Evolutionary conservation across 2,329 filamentous ascomycete genomes (phyloP).

Genomic region (Penicillium vulpinum): DNA sequence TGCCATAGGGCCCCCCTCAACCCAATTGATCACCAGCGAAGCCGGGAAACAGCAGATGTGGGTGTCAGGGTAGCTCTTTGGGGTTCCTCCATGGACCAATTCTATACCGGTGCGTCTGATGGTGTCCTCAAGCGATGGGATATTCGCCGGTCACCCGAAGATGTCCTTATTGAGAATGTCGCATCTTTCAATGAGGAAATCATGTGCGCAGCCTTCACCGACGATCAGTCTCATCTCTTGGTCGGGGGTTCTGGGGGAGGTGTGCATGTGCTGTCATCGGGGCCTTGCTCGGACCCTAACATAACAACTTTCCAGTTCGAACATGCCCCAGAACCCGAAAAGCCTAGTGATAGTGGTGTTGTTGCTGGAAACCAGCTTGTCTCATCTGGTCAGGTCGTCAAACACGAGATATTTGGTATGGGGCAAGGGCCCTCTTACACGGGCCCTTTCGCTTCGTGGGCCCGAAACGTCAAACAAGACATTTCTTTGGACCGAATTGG

Average conservation of each 20-base stretch:
- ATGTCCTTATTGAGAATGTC: conserved; percentile 55
- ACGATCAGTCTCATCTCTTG: conserved; percentile 56
- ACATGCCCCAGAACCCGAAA: conserved; percentile 17
- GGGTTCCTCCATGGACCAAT: conserved; percentile 52
- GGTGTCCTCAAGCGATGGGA: conserved; percentile 63
- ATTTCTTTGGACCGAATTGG: conserved; percentile 24
- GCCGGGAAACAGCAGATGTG: conserved; percentile 55
- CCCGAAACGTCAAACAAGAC: conserved; percentile 26
- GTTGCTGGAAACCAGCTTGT: conserved; percentile 30
- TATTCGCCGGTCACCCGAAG: conserved; percentile 52
- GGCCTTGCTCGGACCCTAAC: conserved; percentile 26
- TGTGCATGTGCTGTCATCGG: conserved; percentile 52
- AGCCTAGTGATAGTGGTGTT: conserved; percentile 16
- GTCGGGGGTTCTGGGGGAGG: conserved; percentile 59
- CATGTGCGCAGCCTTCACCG: conserved; percentile 59
- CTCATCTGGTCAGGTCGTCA: conserved; percentile 33
- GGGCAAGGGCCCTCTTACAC: conserved; percentile 43
- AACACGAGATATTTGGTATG: conserved; percentile 40
- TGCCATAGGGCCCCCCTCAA: conserved; percentile 53
- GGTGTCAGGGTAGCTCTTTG: conserved; percentile 61
- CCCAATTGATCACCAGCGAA: conserved; percentile 41
- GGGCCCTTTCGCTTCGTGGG: conserved; percentile 45
- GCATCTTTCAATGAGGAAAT: conserved; percentile 53
- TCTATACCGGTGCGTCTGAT: conserved; percentile 63
- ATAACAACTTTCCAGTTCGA: conserved; percentile 28